Percentiles rank a stretch among this genome's conserved stretches.
Conservation (phyloP, 495 filamentous ascomycete species). For the Delitschia confertaspora region DNA sequence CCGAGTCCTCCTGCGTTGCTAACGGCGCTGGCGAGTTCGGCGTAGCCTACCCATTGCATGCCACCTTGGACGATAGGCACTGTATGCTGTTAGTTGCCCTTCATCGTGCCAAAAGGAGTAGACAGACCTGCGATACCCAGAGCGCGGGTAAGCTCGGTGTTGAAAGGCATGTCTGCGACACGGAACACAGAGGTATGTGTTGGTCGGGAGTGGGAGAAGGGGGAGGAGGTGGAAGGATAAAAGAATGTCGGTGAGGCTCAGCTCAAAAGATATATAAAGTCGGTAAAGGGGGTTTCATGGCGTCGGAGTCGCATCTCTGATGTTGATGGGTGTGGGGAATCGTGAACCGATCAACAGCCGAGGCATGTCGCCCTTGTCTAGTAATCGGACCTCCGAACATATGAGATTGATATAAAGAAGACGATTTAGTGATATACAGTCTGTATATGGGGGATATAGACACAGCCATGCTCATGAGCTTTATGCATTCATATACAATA, state of each 20-base stretch:
- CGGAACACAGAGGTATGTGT: slow-evolving; percentile 8
- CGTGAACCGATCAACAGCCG: slow-evolving; percentile 5
- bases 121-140: slow-evolving; percentile 73
- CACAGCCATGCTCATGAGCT: too few relatives aligned
- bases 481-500: too few relatives aligned
- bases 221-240: neutral
- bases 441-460: neutral
- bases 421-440: neutral
- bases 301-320: too few relatives aligned
- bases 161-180: slow-evolving; percentile 93
- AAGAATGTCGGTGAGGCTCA: neutral
- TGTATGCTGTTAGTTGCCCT: slow-evolving; percentile 31
- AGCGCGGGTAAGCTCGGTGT: slow-evolving; percentile 77
- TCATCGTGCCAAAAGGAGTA: neutral
- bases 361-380: slow-evolving; percentile 4
- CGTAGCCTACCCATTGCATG: slow-evolving; percentile 89
- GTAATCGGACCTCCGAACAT: too few relatives aligned
- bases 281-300: neutral
- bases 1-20: slow-evolving; percentile 92
- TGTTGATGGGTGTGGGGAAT: slow-evolving; percentile 7
- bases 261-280: neutral
- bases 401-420: too few relatives aligned
- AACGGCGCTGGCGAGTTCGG: slow-evolving; percentile 86
- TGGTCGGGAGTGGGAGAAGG: neutral
- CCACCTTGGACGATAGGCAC: slow-evolving; percentile 97